Evolutionary conservation across 2,329 filamentous ascomycete species (phyloP).

Genomic region (Diaporthe destruens): DNA sequence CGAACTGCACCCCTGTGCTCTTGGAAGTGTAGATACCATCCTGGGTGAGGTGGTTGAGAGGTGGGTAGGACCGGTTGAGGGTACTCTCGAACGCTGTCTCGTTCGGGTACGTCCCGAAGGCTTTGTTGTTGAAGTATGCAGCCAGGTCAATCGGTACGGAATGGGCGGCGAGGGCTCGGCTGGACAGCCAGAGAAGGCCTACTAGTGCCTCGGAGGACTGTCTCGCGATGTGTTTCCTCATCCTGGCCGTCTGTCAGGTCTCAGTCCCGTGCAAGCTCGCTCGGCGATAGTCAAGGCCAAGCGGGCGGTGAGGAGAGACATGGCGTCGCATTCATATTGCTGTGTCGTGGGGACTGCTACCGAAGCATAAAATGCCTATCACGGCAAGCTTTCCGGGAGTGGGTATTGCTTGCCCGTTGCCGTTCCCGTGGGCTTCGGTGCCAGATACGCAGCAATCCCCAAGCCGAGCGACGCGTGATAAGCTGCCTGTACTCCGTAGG

Average conservation of each 20-base stretch:
- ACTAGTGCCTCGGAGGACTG: not conserved
- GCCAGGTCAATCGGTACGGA: conserved; percentile 51
- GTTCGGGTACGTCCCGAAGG: conserved; percentile 57
- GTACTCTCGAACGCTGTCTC: conserved; percentile 59
- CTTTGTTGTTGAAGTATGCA: conserved; percentile 60
- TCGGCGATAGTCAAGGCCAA: not conserved
- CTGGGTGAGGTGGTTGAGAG: conserved; percentile 46
- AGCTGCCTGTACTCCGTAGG: conserved; percentile 17
- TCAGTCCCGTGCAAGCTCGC: not conserved
- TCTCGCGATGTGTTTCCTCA: conserved; percentile 9
- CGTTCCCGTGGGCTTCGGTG: conserved; percentile 5
- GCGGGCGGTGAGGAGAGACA: not conserved
- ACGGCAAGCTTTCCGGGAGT: not conserved
- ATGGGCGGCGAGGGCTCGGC: conserved; percentile 28
- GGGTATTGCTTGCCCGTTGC: conserved; percentile 8
- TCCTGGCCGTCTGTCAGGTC: conserved; percentile 1
- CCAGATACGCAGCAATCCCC: conserved; percentile 10
- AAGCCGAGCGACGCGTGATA: conserved; percentile 30
- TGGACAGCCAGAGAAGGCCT: conserved; percentile 24
- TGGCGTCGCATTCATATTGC: conserved; percentile 31
- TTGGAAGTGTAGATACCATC: conserved; percentile 53
- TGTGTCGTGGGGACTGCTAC: not conserved
- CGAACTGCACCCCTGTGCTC: conserved; percentile 56
- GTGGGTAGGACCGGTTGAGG: conserved; percentile 57
- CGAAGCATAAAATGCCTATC: conserved; percentile 20